Percentiles rank a stretch among this genome's conserved stretches.
phyloP scores from a whole-genome alignment of 805 yeast species.

The Schwanniomyces occidentalis region DNA sequence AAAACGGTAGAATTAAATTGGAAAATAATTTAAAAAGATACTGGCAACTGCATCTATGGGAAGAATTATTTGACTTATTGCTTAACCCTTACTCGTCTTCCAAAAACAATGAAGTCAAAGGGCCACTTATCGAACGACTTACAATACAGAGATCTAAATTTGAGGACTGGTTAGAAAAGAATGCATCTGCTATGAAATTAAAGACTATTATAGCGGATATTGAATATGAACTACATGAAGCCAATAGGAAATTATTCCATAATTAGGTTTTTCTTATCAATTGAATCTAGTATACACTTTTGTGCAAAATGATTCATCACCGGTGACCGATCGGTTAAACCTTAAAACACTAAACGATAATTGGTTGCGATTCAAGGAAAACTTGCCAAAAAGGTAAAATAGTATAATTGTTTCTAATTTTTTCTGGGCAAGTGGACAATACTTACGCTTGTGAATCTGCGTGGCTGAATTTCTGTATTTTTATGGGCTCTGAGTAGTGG shows the following conservation, averaged over 20 bases:
- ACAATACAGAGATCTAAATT: constrained; percentile 32
- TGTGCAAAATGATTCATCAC: too few relatives aligned
- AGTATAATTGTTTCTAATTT: too few relatives aligned
- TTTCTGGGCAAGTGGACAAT: too few relatives aligned
- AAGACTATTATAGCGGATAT: constrained; percentile 33
- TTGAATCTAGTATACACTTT: too few relatives aligned
- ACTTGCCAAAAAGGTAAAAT: too few relatives aligned
- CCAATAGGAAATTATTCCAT: constrained; percentile 13
- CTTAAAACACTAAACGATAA: too few relatives aligned
- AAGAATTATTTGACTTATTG: constrained; percentile 57
- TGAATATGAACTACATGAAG: constrained; percentile 27
- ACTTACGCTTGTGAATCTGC: too few relatives aligned
- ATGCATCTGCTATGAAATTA: constrained; percentile 22
- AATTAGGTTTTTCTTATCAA: too few relatives aligned
- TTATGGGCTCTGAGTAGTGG: too few relatives aligned
- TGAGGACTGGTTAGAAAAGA: constrained; percentile 42
- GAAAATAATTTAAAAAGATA: constrained; percentile 59
- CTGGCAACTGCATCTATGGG: constrained; percentile 78
- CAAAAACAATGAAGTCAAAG: constrained; percentile 14
- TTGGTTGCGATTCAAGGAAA: too few relatives aligned
- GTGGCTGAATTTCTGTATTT: too few relatives aligned
- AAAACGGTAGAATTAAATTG: constrained; percentile 32
- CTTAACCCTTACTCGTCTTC: constrained; percentile 53
- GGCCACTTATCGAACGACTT: constrained; percentile 45
- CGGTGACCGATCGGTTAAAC: too few relatives aligned